Evolutionary conservation across 1,284 basidiomycete genomes (phyloP).

Genomic region (Pseudozyma tsukubaensis): DNA sequence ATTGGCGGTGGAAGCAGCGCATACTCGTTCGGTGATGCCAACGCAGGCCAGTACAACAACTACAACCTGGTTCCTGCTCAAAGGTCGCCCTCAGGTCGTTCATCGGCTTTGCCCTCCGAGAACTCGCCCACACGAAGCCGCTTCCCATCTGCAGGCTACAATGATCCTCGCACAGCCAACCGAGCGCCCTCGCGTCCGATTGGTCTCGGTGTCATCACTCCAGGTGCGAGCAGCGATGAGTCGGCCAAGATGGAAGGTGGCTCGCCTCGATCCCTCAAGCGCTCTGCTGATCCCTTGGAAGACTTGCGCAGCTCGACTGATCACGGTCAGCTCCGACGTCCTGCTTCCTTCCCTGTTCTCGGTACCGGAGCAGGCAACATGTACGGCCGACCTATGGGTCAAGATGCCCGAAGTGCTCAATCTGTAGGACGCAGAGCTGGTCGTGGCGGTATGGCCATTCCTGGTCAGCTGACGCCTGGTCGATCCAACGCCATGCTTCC

Average conservation of each 20-base stretch:
- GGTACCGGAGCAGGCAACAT: slow-evolving; percentile 26
- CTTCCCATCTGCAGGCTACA: slow-evolving; percentile 41
- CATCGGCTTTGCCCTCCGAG: slow-evolving; percentile 22
- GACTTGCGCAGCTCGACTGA: slow-evolving; percentile 34
- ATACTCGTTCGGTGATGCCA: slow-evolving; percentile 36
- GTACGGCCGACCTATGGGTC: slow-evolving; percentile 33
- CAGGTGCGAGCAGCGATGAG: slow-evolving; percentile 37
- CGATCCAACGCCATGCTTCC: slow-evolving; percentile 40
- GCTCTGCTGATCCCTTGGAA: slow-evolving; percentile 44
- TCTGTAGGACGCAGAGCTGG: slow-evolving; percentile 30
- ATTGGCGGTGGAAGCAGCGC: slow-evolving; percentile 27
- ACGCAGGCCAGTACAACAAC: slow-evolving; percentile 41
- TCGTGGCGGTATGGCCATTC: slow-evolving; percentile 28
- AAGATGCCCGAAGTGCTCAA: slow-evolving; percentile 37
- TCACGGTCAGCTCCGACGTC: slow-evolving; percentile 39
- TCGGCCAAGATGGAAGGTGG: slow-evolving; percentile 22
- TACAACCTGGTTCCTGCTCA: slow-evolving; percentile 44
- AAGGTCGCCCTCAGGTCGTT: slow-evolving; percentile 32
- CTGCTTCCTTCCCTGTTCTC: slow-evolving; percentile 49
- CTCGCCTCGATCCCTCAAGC: slow-evolving; percentile 50
- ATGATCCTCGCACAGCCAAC: slow-evolving; percentile 29
- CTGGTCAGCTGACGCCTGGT: slow-evolving; percentile 41
- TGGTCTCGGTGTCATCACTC: slow-evolving; percentile 35
- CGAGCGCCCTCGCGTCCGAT: slow-evolving; percentile 34
- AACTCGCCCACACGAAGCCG: slow-evolving; percentile 41